These are phyloP conservation scores for Bolboschoenus planiculmis DNA, from an alignment of 176 grass and related monocot genomes.

Conservation along the genomic window DNA sequence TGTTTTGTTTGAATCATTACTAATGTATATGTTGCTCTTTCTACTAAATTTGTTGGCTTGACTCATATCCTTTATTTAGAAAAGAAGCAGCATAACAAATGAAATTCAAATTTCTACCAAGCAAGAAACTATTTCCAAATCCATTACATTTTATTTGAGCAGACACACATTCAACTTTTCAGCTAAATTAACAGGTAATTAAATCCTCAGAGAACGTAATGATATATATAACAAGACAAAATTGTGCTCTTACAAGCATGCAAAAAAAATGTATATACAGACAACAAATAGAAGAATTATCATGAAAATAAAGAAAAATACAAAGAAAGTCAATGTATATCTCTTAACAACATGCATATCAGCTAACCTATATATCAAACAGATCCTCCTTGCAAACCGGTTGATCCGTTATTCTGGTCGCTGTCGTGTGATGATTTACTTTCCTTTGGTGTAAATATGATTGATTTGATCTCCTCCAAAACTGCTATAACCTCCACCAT, in stretches of 20 bases:
- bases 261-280: background rate
- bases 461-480: slow-evolving; percentile 37
- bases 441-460: slow-evolving; percentile 16
- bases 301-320: background rate
- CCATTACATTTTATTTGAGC: too few relatives aligned
- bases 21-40: background rate
- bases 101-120: background rate
- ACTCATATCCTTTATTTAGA: background rate
- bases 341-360: background rate
- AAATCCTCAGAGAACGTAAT: background rate
- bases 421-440: background rate
- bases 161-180: too few relatives aligned
- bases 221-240: background rate
- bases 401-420: background rate
- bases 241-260: background rate
- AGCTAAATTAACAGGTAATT: too few relatives aligned
- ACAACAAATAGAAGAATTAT: background rate
- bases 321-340: background rate
- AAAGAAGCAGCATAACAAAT: background rate
- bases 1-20: background rate
- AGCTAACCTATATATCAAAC: background rate
- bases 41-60: background rate
- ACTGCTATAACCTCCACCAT: slow-evolving; percentile 56
- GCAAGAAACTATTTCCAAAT: background rate
- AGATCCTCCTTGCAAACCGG: background rate